A percentile compares a stretch with the other conserved stretches of the same genome.
These are phyloP conservation scores for Cyclotella atomus DNA, from an alignment of 108 stramenopile genomes.

Conservation along the genomic window DNA sequence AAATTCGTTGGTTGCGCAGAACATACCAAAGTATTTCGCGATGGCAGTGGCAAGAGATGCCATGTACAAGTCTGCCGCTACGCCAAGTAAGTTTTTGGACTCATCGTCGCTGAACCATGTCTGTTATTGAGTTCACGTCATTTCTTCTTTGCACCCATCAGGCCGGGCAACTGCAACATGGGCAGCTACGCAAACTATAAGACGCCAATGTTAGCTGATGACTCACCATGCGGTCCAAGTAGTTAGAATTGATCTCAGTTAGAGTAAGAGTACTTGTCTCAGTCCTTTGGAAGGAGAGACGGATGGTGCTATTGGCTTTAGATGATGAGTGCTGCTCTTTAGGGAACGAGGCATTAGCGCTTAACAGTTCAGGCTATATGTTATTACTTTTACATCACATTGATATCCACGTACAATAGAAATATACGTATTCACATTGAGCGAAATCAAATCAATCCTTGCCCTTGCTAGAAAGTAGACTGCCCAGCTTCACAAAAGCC, in stretches of 20 bases:
- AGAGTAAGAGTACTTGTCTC: too few species aligned
- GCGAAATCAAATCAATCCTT: too few species aligned
- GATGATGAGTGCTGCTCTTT: too few species aligned
- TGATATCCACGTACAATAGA: too few species aligned
- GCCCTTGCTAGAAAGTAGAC: constrained; percentile 8
- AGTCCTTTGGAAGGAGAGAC: too few species aligned
- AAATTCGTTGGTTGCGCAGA: constrained; percentile 7
- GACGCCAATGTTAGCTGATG: constrained; percentile 2
- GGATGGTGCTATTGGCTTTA: too few species aligned
- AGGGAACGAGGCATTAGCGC: too few species aligned
- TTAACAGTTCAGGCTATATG: too few species aligned
- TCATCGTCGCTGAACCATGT: too few species aligned
- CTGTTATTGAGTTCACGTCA: not conserved
- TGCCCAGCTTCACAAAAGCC: constrained; percentile 60
- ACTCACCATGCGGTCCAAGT: not conserved
- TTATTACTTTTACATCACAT: too few species aligned
- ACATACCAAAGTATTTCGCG: constrained; percentile 3
- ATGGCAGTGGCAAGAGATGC: constrained; percentile 3
- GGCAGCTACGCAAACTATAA: constrained; percentile 1
- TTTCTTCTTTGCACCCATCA: not conserved
- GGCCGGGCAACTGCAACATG: constrained; percentile 19
- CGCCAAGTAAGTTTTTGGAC: not conserved
- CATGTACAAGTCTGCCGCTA: constrained; percentile 15
- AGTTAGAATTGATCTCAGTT: not conserved
- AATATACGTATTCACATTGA: too few species aligned